Evolutionary conservation across 2,329 filamentous ascomycete genomes (phyloP).

Genomic region (Microsporum audouinii): DNA sequence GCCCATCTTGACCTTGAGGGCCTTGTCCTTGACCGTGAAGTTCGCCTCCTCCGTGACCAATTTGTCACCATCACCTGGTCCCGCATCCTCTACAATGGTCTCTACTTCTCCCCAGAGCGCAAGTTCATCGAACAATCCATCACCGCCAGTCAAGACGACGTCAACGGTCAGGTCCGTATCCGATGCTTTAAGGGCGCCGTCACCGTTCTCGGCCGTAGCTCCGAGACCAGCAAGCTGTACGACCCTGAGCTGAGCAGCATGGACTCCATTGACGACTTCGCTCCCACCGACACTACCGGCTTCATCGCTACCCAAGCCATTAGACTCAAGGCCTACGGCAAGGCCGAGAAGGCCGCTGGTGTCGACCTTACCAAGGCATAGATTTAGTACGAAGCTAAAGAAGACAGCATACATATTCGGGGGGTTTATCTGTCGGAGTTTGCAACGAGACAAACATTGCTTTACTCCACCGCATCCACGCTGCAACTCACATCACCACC

Average conservation of each 20-base stretch:
- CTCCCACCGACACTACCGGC: slow-evolving; percentile 49
- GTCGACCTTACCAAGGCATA: slow-evolving; percentile 13
- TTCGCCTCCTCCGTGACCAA: slow-evolving; percentile 52
- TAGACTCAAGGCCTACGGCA: slow-evolving; percentile 16
- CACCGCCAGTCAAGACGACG: slow-evolving; percentile 45
- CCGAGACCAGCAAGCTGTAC: slow-evolving; percentile 51
- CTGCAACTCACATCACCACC: neutral
- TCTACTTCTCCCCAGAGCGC: slow-evolving; percentile 55
- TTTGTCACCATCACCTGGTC: slow-evolving; percentile 51
- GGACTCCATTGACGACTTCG: slow-evolving; percentile 55
- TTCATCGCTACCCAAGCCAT: slow-evolving; percentile 37
- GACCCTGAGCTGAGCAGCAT: slow-evolving; percentile 50
- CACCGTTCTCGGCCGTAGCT: slow-evolving; percentile 18
- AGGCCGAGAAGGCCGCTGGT: slow-evolving; percentile 12
- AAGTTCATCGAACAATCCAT: slow-evolving; percentile 55
- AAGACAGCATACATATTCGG: neutral
- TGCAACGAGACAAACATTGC: neutral
- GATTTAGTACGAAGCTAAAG: neutral
- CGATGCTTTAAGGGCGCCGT: slow-evolving; percentile 50
- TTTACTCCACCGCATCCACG: neutral
- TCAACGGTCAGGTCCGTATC: slow-evolving; percentile 47
- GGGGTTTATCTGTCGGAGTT: neutral
- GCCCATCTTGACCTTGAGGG: slow-evolving; percentile 55
- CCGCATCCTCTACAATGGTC: slow-evolving; percentile 47
- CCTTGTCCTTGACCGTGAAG: slow-evolving; percentile 52